A percentile compares a stretch with the other conserved stretches of the same genome.
phyloP scores from a whole-genome alignment of 1,139 yeast genomes.

The Spathaspora sp. region DNA sequence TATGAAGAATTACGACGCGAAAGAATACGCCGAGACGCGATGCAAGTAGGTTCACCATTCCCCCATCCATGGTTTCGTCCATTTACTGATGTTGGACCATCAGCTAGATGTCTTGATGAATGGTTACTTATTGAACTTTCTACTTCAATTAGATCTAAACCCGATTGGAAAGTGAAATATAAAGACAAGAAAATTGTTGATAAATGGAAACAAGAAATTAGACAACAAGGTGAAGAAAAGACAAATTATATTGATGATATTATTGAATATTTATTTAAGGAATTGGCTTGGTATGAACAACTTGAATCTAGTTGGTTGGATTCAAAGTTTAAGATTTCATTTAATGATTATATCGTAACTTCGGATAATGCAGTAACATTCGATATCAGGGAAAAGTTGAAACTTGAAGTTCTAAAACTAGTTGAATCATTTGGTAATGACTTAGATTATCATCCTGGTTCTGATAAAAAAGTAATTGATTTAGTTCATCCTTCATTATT shows the following conservation, averaged over 20 bases:
- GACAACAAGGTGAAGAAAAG: slow-evolving; percentile 15
- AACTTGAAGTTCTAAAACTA: slow-evolving; percentile 36
- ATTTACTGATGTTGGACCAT: slow-evolving; percentile 17
- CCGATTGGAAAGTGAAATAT: slow-evolving; percentile 33
- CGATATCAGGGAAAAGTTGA: slow-evolving; percentile 19
- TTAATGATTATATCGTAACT: slow-evolving; percentile 20
- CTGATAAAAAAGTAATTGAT: too few relatives aligned
- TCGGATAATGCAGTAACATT: slow-evolving; percentile 16
- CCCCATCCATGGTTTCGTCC: slow-evolving; percentile 16
- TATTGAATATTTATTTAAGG: slow-evolving; percentile 24
- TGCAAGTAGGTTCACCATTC: slow-evolving; percentile 10
- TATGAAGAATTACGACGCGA: neutral
- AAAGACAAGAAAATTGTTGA: slow-evolving; percentile 22
- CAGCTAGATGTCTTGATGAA: slow-evolving; percentile 23
- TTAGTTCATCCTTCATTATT: too few relatives aligned
- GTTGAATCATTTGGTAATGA: slow-evolving; percentile 23
- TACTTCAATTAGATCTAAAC: slow-evolving; percentile 25
- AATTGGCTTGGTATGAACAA: slow-evolving; percentile 31
- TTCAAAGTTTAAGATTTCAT: slow-evolving; percentile 11
- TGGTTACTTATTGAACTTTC: slow-evolving; percentile 25
- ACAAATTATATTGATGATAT: slow-evolving; percentile 18
- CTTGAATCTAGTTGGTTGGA: slow-evolving; percentile 11
- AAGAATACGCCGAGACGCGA: slow-evolving; percentile 7
- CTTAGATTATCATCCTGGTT: too few relatives aligned
- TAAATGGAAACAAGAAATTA: slow-evolving; percentile 34